Evolutionary conservation across 2,329 filamentous ascomycete genomes (phyloP).

Genomic region (Bimuria novae-zelandiae): DNA sequence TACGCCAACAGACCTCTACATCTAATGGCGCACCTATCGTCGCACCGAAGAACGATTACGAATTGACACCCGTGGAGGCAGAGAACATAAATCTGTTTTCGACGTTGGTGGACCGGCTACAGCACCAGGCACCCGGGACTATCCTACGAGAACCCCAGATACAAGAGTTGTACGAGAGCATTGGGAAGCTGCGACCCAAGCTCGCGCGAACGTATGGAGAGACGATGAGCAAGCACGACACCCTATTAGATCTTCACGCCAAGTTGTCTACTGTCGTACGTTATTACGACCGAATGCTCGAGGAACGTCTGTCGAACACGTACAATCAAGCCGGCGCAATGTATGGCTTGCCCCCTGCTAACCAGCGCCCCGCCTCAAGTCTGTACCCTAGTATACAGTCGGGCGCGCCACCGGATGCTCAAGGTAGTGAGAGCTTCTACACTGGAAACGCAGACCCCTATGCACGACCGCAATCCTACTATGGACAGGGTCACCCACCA

Average conservation of each 20-base stretch:
- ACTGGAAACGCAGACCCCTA: constrained; percentile 65
- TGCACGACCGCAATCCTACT: constrained; percentile 56
- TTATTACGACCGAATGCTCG: constrained; percentile 97
- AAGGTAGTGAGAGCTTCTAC: constrained; percentile 81
- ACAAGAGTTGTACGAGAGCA: constrained; percentile 96
- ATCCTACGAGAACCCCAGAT: constrained; percentile 97
- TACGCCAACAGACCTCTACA: constrained; percentile 76
- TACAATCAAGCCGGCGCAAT: constrained; percentile 74
- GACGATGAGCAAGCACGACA: constrained; percentile 99
- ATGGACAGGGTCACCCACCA: constrained; percentile 51
- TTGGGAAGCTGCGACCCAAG: constrained; percentile 90
- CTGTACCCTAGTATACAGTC: constrained; percentile 71
- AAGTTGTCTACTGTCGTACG: constrained; percentile 95
- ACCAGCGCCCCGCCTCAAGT: constrained; percentile 55
- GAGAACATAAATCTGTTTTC: constrained; percentile 98
- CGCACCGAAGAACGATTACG: constrained; percentile 88
- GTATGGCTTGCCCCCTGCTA: constrained; percentile 42
- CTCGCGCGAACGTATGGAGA: constrained; percentile 94
- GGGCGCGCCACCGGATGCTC: constrained; percentile 34
- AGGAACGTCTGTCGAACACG: constrained; percentile 89
- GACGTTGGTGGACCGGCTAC: constrained; percentile 89
- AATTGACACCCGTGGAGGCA: constrained; percentile 88
- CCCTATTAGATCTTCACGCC: constrained; percentile 88
- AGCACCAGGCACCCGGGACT: constrained; percentile 93
- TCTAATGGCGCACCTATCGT: constrained; percentile 56